phyloP scores from a whole-genome alignment of 169 alveolate species.

The Eimeria maxima region DNA sequence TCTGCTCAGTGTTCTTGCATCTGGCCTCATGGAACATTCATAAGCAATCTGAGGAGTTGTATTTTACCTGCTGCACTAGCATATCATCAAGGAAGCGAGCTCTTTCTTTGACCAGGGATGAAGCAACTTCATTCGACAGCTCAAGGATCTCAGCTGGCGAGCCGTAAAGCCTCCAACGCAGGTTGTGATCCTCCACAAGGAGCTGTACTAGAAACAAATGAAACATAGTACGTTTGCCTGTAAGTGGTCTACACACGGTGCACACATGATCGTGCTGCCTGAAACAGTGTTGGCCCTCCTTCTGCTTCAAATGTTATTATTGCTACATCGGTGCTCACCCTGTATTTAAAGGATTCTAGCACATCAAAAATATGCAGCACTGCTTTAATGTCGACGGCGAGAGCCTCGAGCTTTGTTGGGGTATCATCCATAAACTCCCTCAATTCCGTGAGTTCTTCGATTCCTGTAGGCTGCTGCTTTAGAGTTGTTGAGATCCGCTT shows the following conservation, averaged over 20 bases:
- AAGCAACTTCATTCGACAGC: slow-evolving; percentile 88
- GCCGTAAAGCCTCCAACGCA: slow-evolving; percentile 93
- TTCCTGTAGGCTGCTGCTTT: slow-evolving; percentile 92
- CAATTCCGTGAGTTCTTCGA: slow-evolving; percentile 93
- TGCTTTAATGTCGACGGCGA: slow-evolving; percentile 91
- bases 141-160: slow-evolving; percentile 92
- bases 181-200: slow-evolving; percentile 90
- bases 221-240: slow-evolving; percentile 10
- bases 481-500: slow-evolving; percentile 91
- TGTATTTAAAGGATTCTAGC: slow-evolving; percentile 89
- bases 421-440: slow-evolving; percentile 92
- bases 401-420: slow-evolving; percentile 91
- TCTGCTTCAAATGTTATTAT: neutral
- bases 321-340: neutral
- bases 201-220: slow-evolving; percentile 80
- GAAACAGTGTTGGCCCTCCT: neutral
- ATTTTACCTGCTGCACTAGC: slow-evolving; percentile 88
- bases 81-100: slow-evolving; percentile 91
- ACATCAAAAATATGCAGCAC: slow-evolving; percentile 91
- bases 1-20: neutral
- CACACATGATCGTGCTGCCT: neutral
- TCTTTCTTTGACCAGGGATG: slow-evolving; percentile 91
- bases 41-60: neutral
- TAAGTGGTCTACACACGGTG: slow-evolving; percentile 45
- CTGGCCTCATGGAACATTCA: neutral